Evolutionary conservation across 169 alveolate genomes (phyloP).

Genomic region (Eimeria praecox): DNA sequence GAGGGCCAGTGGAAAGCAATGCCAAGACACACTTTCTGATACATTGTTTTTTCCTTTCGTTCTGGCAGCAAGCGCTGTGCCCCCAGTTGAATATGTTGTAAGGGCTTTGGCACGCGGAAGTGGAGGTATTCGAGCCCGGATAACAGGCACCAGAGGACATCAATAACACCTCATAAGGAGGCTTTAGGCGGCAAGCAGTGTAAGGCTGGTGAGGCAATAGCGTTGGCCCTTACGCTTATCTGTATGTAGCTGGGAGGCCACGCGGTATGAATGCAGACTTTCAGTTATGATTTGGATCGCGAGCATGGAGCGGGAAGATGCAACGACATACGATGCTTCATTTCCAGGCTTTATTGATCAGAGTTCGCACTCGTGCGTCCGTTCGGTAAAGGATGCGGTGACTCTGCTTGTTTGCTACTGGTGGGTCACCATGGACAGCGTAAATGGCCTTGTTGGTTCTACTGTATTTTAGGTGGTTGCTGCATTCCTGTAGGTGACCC

Average conservation of each 20-base stretch:
- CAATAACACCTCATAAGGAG: too few species aligned
- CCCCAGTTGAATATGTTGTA: too few species aligned
- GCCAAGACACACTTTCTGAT: too few species aligned
- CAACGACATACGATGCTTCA: neutral
- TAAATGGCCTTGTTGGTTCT: neutral
- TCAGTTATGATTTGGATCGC: too few species aligned
- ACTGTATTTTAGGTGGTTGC: neutral
- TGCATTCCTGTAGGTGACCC: neutral
- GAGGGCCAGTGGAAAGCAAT: too few species aligned
- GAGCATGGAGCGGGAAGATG: neutral
- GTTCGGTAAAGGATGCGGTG: neutral
- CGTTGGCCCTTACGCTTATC: neutral
- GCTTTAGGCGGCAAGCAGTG: too few species aligned
- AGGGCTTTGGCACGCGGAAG: too few species aligned
- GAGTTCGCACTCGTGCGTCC: neutral
- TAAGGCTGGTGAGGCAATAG: neutral
- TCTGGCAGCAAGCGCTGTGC: too few species aligned
- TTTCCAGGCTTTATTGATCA: neutral
- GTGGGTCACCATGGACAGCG: neutral
- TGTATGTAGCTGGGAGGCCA: neutral
- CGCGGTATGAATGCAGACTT: too few species aligned
- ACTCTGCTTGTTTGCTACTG: neutral
- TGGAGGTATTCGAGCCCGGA: too few species aligned
- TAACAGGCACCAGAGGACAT: too few species aligned
- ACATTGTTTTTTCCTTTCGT: too few species aligned